These are phyloP conservation scores for Aspergillus quadricinctus DNA, from an alignment of 2,329 filamentous ascomycete species.

Conservation along the genomic window DNA sequence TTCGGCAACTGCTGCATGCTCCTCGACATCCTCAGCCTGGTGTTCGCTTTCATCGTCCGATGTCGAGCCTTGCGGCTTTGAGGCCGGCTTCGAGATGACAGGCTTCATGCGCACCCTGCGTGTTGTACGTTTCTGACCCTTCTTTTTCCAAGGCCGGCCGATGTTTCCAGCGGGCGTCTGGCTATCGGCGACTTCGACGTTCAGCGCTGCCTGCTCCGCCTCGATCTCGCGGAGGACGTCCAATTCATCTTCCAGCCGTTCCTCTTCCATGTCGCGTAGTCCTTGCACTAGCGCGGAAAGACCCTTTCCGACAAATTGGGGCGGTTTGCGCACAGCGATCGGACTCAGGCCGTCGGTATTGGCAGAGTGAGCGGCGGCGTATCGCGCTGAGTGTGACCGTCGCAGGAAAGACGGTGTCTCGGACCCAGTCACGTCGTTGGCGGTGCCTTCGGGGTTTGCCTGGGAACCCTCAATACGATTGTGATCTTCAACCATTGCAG, in stretches of 20 bases:
- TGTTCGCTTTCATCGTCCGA: slow-evolving; percentile 16
- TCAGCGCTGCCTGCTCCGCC: slow-evolving; percentile 26
- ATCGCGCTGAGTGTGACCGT: slow-evolving; percentile 31
- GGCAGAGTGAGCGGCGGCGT: slow-evolving; percentile 12
- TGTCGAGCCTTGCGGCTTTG: slow-evolving; percentile 19
- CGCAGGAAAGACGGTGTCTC: slow-evolving; percentile 40
- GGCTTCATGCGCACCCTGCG: slow-evolving; percentile 43
- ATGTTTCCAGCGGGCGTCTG: slow-evolving; percentile 21
- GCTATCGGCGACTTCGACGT: slow-evolving; percentile 34
- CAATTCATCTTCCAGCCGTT: slow-evolving; percentile 39
- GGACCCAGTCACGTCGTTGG: slow-evolving; percentile 18
- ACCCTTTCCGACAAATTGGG: slow-evolving; percentile 35
- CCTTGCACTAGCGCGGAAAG: slow-evolving; percentile 38
- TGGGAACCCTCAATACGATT: slow-evolving; percentile 13
- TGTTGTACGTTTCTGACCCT: slow-evolving; percentile 47
- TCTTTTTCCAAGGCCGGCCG: slow-evolving; percentile 41
- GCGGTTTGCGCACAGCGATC: slow-evolving; percentile 33
- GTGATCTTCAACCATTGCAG: slow-evolving; percentile 34
- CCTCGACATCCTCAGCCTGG: slow-evolving; percentile 23
- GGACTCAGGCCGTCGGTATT: slow-evolving; percentile 30
- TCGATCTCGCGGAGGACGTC: slow-evolving; percentile 44
- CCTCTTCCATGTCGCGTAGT: slow-evolving; percentile 38
- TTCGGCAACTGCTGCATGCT: slow-evolving; percentile 26
- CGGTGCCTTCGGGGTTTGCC: slow-evolving; percentile 1
- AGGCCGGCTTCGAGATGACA: slow-evolving; percentile 26